Conservation (phyloP, 441 rosid genomes). For the Populus trichocarpa region DNA sequence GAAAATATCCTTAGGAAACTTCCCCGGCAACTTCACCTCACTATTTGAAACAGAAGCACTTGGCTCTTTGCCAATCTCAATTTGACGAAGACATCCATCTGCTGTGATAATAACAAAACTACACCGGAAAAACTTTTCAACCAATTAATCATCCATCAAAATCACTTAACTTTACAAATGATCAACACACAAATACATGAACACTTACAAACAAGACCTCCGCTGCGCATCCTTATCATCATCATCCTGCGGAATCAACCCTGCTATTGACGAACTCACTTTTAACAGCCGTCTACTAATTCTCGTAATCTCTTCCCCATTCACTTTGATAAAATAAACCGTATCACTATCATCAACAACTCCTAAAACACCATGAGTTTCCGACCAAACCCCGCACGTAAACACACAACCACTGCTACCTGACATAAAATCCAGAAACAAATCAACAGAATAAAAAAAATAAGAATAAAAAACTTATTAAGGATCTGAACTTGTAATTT, state of each 20-base stretch:
- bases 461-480: not conserved
- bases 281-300: slow-evolving; percentile 56
- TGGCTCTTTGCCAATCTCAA: slow-evolving; percentile 72
- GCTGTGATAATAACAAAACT: slow-evolving; percentile 59
- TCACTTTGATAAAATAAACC: slow-evolving; percentile 73
- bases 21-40: slow-evolving; percentile 40
- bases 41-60: slow-evolving; percentile 50
- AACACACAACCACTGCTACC: slow-evolving; percentile 52
- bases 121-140: slow-evolving; percentile 52
- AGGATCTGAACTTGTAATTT: not conserved
- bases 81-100: slow-evolving; percentile 67
- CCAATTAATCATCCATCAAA: slow-evolving; percentile 16
- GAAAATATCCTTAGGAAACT: slow-evolving; percentile 62
- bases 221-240: slow-evolving; percentile 27
- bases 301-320: slow-evolving; percentile 78
- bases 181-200: slow-evolving; percentile 5
- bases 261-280: slow-evolving; percentile 60
- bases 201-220: slow-evolving; percentile 68
- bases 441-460: slow-evolving; percentile 14
- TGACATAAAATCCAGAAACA: slow-evolving; percentile 36
- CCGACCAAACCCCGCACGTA: slow-evolving; percentile 85
- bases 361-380: slow-evolving; percentile 80
- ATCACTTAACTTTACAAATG: slow-evolving; percentile 18
- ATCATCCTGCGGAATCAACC: slow-evolving; percentile 55
- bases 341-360: slow-evolving; percentile 61